Conservation (phyloP, 495 filamentous ascomycete genomes). For the Hamigera avellanea region DNA sequence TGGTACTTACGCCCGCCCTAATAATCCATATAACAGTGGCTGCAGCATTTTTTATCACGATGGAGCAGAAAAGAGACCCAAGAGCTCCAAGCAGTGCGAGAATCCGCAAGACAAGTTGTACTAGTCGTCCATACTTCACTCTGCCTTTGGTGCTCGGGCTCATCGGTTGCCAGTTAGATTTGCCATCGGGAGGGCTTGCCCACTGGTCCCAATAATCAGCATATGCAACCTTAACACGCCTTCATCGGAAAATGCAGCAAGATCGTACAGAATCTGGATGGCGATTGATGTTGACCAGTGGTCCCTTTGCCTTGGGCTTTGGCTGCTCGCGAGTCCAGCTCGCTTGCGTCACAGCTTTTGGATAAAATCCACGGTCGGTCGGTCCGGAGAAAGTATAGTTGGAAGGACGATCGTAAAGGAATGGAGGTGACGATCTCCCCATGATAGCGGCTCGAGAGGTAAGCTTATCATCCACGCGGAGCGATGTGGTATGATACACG, state of each 20-base stretch:
- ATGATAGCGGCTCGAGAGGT: slow-evolving; percentile 27
- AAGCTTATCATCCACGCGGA: slow-evolving; percentile 24
- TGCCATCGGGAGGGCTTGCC: slow-evolving; percentile 19
- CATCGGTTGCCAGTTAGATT: slow-evolving; percentile 52
- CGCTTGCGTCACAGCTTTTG: slow-evolving; percentile 67
- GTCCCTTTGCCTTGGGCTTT: slow-evolving; percentile 56
- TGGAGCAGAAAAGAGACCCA: slow-evolving; percentile 59
- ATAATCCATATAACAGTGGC: slow-evolving; percentile 59
- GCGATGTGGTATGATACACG: slow-evolving; percentile 5
- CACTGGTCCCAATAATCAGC: neutral
- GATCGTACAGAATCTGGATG: slow-evolving; percentile 66
- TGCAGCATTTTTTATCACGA: slow-evolving; percentile 57
- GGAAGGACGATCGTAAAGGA: slow-evolving; percentile 55
- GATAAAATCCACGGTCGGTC: slow-evolving; percentile 57
- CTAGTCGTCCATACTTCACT: slow-evolving; percentile 51
- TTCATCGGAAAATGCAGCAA: neutral
- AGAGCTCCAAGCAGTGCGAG: slow-evolving; percentile 54
- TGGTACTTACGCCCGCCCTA: slow-evolving; percentile 58
- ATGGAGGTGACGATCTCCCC: slow-evolving; percentile 55
- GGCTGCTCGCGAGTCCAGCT: slow-evolving; percentile 45
- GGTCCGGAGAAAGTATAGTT: slow-evolving; percentile 37
- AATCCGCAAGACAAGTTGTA: slow-evolving; percentile 55
- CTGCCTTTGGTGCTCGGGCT: slow-evolving; percentile 52
- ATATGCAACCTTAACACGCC: neutral
- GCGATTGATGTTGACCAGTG: slow-evolving; percentile 63